Percentiles rank a stretch among this genome's conserved stretches.
phyloP scores from a whole-genome alignment of 441 rosid genomes.

The Jatropha multifida region DNA sequence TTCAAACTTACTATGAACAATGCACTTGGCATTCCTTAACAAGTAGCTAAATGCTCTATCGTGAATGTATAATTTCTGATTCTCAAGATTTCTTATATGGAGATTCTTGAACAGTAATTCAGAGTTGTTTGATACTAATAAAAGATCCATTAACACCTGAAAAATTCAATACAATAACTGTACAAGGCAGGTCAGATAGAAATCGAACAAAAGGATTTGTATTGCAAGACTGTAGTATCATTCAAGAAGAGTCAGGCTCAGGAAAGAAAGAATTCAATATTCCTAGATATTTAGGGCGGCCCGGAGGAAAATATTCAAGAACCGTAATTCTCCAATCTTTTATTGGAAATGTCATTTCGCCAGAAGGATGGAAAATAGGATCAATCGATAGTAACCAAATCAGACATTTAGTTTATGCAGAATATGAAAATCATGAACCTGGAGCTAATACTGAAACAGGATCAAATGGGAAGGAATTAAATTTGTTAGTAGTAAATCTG shows the following conservation, averaged over 20 bases:
- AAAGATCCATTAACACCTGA: neutral
- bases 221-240: slow-evolving; percentile 13
- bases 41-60: slow-evolving; percentile 14
- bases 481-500: neutral
- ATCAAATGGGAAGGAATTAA: neutral
- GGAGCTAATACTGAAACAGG: slow-evolving; percentile 14
- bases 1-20: neutral
- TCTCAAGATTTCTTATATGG: slow-evolving; percentile 11
- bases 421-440: slow-evolving; percentile 20
- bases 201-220: slow-evolving; percentile 17
- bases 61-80: slow-evolving; percentile 13
- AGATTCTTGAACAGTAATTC: slow-evolving; percentile 12
- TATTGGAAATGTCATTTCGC: slow-evolving; percentile 11
- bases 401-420: neutral
- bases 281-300: slow-evolving; percentile 7
- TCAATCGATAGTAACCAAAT: neutral
- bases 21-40: neutral
- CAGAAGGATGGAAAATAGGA: slow-evolving; percentile 17
- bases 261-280: neutral
- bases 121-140: slow-evolving; percentile 8
- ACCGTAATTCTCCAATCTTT: slow-evolving; percentile 5
- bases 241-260: neutral
- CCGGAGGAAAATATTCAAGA: slow-evolving; percentile 5
- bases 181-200: slow-evolving; percentile 17
- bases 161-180: slow-evolving; percentile 1